Conservation (phyloP, 805 yeast genomes). For the Hanseniaspora lachancei region DNA sequence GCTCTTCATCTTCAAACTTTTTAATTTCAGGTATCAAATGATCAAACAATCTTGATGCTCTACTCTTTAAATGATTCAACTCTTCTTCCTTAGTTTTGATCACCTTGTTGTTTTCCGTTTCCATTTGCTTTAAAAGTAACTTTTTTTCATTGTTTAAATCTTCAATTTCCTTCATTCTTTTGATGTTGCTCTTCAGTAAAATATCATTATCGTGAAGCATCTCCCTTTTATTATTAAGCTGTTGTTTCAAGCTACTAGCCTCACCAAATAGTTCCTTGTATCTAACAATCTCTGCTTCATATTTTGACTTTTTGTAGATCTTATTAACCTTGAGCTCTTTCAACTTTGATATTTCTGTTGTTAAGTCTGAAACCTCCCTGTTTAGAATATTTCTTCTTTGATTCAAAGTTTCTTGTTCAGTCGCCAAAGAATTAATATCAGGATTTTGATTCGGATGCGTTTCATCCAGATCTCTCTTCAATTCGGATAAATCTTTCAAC, state of each 20-base stretch:
- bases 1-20: slow-evolving; percentile 16
- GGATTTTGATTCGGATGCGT: not conserved
- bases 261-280: not conserved
- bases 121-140: not conserved
- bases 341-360: not conserved
- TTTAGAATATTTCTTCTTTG: not conserved
- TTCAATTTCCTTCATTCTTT: not conserved
- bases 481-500: not conserved
- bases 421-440: not conserved
- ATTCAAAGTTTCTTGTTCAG: not conserved
- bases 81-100: not conserved
- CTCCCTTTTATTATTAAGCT: not conserved
- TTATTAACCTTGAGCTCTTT: not conserved
- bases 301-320: not conserved
- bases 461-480: not conserved
- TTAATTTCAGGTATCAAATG: slow-evolving; percentile 14
- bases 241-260: not conserved
- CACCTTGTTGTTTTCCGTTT: not conserved
- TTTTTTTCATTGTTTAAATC: not conserved
- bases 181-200: not conserved
- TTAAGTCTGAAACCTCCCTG: not conserved
- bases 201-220: not conserved
- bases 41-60: slow-evolving; percentile 5
- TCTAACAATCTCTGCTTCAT: not conserved
- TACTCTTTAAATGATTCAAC: not conserved